Percentiles rank a stretch among this genome's conserved stretches.
Conservation (phyloP, 2,329 filamentous ascomycete species). For the Metarhizium anisopliae region DNA sequence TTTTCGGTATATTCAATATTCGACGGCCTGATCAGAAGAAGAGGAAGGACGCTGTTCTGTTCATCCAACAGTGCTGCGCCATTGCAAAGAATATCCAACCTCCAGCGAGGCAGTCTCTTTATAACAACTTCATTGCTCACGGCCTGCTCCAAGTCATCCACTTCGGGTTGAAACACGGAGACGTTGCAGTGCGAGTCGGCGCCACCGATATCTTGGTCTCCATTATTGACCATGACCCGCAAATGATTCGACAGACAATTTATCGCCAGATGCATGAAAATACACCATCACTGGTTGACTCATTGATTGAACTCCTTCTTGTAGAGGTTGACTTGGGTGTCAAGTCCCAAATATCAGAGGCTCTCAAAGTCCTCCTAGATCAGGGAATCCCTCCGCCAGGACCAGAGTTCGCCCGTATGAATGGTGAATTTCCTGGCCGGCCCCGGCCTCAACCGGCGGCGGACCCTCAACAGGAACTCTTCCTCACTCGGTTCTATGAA, state of each 20-base stretch:
- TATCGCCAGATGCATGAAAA: conserved; percentile 88
- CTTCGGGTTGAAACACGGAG: conserved; percentile 77
- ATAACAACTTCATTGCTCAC: conserved; percentile 81
- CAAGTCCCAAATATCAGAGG: conserved; percentile 91
- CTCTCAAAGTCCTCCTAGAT: conserved; percentile 88
- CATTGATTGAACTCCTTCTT: conserved; percentile 81
- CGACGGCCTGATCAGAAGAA: conserved; percentile 56
- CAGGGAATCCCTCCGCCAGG: conserved; percentile 39
- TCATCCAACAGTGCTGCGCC: conserved; percentile 91
- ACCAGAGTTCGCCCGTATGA: conserved; percentile 53
- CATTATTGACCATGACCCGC: conserved; percentile 89
- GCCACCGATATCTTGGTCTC: conserved; percentile 90
- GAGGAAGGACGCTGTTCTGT: conserved; percentile 90
- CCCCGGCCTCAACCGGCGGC: conserved; percentile 41
- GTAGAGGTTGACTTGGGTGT: conserved; percentile 90
- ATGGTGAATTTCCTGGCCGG: conserved; percentile 60
- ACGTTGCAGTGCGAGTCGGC: conserved; percentile 78
- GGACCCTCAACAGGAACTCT: conserved; percentile 73
- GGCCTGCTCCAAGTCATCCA: conserved; percentile 86
- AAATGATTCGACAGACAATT: conserved; percentile 88
- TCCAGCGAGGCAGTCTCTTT: conserved; percentile 69
- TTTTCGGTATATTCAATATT: conserved; percentile 76
- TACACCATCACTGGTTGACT: conserved; percentile 78
- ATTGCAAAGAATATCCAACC: conserved; percentile 93
- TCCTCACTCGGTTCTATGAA: conserved; percentile 85